These are phyloP conservation scores for Zancudomyces culisetae DNA, from an alignment of 371 early-diverging fungal species.

Conservation along the genomic window DNA sequence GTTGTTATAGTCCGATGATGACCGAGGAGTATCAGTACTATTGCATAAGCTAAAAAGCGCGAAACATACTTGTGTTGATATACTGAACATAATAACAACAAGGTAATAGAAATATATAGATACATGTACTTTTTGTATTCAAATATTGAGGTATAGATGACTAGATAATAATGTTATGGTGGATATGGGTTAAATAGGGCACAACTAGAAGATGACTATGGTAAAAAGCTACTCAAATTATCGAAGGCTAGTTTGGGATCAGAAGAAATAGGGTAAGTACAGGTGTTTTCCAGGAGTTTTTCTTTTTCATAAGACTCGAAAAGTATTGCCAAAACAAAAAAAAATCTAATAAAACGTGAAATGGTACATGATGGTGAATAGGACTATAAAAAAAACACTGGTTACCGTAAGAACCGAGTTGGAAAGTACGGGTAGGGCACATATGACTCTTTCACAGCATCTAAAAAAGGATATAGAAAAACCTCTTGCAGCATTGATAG, in stretches of 20 bases:
- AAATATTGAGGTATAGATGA: too few species aligned
- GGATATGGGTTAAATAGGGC: too few species aligned
- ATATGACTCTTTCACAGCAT: conserved; percentile 56
- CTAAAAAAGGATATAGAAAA: conserved; percentile 55
- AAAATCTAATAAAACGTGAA: too few species aligned
- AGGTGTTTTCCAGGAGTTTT: too few species aligned
- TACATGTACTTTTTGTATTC: too few species aligned
- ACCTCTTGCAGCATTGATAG: conserved; percentile 50
- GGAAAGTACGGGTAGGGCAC: conserved; percentile 53
- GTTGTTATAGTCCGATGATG: conserved; percentile 29
- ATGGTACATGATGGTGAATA: too few species aligned
- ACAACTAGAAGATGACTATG: conserved; percentile 69
- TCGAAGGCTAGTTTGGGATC: conserved; percentile 52
- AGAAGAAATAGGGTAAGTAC: conserved; percentile 85
- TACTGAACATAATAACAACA: conserved; percentile 31
- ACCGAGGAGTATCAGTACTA: conserved; percentile 65
- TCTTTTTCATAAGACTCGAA: too few species aligned
- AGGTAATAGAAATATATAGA: too few species aligned
- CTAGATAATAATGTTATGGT: too few species aligned
- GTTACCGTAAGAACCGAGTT: conserved; percentile 54
- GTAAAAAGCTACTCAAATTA: conserved; percentile 55
- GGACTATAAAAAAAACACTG: conserved; percentile 29
- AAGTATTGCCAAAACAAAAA: too few species aligned
- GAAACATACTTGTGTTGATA: conserved; percentile 67
- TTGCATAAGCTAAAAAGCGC: conserved; percentile 60